phyloP scores from a whole-genome alignment of 176 grass and related monocot species.

The Oropetium thomaeum region DNA sequence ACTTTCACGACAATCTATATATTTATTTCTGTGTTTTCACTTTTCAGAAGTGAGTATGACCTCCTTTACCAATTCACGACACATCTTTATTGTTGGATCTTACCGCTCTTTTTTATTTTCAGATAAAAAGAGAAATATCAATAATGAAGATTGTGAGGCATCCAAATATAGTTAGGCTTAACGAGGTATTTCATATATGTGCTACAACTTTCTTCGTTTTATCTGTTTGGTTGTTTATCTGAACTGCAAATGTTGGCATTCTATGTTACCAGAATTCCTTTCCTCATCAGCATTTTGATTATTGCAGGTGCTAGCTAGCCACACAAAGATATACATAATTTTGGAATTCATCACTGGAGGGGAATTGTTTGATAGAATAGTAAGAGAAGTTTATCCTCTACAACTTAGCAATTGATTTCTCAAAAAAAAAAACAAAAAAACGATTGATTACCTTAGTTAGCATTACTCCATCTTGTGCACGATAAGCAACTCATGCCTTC shows the following conservation, averaged over 20 bases:
- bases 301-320: slow-evolving; percentile 77
- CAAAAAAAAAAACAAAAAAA: too few species aligned
- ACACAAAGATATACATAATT: slow-evolving; percentile 98
- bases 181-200: slow-evolving; percentile 63
- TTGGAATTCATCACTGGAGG: slow-evolving; percentile 87
- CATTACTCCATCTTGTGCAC: background rate
- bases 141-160: slow-evolving; percentile 99
- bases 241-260: background rate
- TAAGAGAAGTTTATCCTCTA: slow-evolving; percentile 45
- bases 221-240: background rate
- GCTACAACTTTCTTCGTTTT: background rate
- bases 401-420: background rate
- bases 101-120: slow-evolving; percentile 3
- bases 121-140: slow-evolving; percentile 99
- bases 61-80: background rate
- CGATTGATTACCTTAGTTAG: background rate
- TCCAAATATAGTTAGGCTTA: slow-evolving; percentile 77
- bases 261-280: background rate
- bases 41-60: background rate
- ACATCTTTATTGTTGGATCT: background rate
- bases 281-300: slow-evolving; percentile 11
- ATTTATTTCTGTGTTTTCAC: background rate
- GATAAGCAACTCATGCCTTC: background rate
- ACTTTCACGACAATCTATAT: background rate
- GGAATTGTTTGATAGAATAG: slow-evolving; percentile 97